A percentile compares a stretch with the other conserved stretches of the same genome.
phyloP scores from a whole-genome alignment of 2,329 filamentous ascomycete species.

The Gaeumannomyces tritici region DNA sequence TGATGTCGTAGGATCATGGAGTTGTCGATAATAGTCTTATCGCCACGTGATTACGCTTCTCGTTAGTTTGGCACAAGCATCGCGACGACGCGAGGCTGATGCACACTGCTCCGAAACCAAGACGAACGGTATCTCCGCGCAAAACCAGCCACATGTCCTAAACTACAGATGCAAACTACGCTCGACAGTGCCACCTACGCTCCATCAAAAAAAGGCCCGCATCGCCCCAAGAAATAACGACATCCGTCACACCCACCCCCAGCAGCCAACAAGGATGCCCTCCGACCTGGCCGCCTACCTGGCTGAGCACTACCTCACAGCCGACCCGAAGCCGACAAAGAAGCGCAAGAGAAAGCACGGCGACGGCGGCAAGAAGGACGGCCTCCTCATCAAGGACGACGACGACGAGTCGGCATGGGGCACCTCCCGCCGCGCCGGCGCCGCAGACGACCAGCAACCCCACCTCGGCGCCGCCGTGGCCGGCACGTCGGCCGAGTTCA shows the following conservation, averaged over 20 bases:
- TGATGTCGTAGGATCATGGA: not conserved
- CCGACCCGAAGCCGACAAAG: conserved; percentile 48
- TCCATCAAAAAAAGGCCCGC: not conserved
- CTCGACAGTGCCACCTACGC: not conserved
- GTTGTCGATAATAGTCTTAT: no score
- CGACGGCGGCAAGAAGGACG: conserved; percentile 21
- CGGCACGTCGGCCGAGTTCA: conserved; percentile 52
- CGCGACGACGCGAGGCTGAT: not conserved
- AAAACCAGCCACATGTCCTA: not conserved
- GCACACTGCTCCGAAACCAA: not conserved
- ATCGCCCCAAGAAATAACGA: not conserved
- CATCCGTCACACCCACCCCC: not conserved
- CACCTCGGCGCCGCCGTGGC: conserved; percentile 35
- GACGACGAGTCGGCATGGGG: conserved; percentile 50
- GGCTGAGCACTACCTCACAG: conserved; percentile 80
- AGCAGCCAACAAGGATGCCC: conserved; percentile 35
- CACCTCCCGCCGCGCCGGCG: conserved; percentile 29
- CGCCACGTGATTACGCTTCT: not conserved
- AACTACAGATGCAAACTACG: not conserved
- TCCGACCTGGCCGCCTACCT: conserved; percentile 72
- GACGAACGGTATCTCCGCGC: not conserved
- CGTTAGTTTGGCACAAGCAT: not conserved
- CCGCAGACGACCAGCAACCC: conserved; percentile 40
- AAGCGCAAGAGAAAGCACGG: conserved; percentile 54
- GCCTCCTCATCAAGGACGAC: conserved; percentile 52